phyloP scores from a whole-genome alignment of 306 rosid species.

The Ormosia semicastrata region DNA sequence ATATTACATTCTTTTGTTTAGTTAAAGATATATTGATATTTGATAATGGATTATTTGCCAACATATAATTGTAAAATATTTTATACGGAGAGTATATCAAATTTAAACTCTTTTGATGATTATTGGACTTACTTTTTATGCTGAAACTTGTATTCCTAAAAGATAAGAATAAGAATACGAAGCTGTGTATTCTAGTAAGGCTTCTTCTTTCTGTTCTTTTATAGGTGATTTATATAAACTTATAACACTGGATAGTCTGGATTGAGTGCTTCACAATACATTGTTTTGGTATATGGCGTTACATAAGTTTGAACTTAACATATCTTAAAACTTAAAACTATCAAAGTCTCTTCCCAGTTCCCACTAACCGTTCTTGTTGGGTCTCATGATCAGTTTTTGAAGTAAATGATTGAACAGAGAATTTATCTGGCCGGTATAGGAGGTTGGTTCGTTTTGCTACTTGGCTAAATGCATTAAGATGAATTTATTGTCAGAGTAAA shows the following conservation, averaged over 20 bases:
- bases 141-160: not conserved
- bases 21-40: not conserved
- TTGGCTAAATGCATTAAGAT: not conserved
- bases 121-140: not conserved
- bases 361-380: not conserved
- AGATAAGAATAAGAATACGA: conserved; percentile 9
- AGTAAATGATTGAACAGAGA: conserved; percentile 14
- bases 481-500: not conserved
- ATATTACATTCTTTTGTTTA: not conserved
- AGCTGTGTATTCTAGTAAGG: not conserved
- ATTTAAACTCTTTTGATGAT: not conserved
- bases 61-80: not conserved
- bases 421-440: not conserved
- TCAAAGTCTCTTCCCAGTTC: not conserved
- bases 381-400: conserved; percentile 6
- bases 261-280: not conserved
- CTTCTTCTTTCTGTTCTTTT: too few species aligned
- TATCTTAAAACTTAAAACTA: not conserved
- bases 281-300: not conserved
- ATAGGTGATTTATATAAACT: too few species aligned
- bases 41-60: not conserved
- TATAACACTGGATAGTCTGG: not conserved
- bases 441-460: not conserved
- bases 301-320: not conserved
- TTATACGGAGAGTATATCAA: not conserved